These are phyloP conservation scores for Phycomyces blakesleeanus DNA, from an alignment of 192 early-diverging fungal genomes.

Conservation along the genomic window DNA sequence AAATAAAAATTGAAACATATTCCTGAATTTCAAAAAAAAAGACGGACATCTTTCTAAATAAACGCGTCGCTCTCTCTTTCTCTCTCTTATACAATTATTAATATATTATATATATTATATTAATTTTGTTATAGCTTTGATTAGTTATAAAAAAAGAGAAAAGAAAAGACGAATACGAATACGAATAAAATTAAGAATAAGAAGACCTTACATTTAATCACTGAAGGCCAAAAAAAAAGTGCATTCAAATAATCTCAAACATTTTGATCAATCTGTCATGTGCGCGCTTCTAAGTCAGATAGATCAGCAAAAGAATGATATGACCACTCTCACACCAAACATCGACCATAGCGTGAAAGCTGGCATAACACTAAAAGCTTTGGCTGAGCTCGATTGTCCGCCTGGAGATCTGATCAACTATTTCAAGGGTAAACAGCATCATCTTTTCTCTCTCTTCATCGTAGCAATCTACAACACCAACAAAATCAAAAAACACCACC, in stretches of 20 bases:
- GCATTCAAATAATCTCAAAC: not conserved
- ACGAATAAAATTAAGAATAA: not conserved
- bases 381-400: not conserved
- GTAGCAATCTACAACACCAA: not conserved
- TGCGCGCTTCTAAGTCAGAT: not conserved
- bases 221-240: too few relatives aligned
- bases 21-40: conserved; percentile 6
- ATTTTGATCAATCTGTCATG: not conserved
- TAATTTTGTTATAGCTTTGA: too few relatives aligned
- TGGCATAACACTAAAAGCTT: conserved; percentile 1
- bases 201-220: too few relatives aligned
- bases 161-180: not conserved
- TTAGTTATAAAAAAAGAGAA: not conserved
- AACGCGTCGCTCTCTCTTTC: not conserved
- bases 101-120: not conserved
- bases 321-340: not conserved
- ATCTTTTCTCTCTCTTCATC: too few relatives aligned
- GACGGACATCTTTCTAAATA: not conserved
- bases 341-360: conserved; percentile 1
- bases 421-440: not conserved
- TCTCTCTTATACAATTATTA: not conserved
- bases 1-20: not conserved
- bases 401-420: conserved; percentile 4
- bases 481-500: not conserved
- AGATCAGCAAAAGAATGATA: not conserved